Evolutionary conservation across 768 basidiomycete species (phyloP).

Genomic region (Trametes cinnabarina): DNA sequence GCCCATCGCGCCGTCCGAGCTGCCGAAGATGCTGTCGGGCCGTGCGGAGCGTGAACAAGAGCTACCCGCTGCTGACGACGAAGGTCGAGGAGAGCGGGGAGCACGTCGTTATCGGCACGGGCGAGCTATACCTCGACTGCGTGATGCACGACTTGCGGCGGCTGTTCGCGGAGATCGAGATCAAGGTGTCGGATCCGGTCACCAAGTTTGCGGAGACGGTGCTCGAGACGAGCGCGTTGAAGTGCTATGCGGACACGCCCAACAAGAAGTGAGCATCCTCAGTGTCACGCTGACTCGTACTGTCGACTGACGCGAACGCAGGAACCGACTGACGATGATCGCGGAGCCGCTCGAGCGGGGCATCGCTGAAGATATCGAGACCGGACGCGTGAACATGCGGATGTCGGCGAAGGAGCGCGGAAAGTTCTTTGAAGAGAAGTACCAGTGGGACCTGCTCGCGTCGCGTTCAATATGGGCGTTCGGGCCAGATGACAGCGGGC

Average conservation of each 20-base stretch:
- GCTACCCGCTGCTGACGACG: constrained; percentile 89
- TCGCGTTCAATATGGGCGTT: constrained; percentile 99
- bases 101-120: constrained; percentile 95
- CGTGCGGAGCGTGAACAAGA: constrained; percentile 96
- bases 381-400: constrained; percentile 88
- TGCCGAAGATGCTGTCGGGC: constrained; percentile 98
- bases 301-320: constrained; percentile 31
- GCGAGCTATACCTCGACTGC: constrained; percentile 94
- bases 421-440: constrained; percentile 93
- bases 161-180: constrained; percentile 96
- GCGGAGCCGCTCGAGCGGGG: constrained; percentile 96
- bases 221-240: constrained; percentile 93
- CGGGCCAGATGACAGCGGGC: constrained; percentile 93
- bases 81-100: constrained; percentile 99
- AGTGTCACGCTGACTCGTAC: neutral
- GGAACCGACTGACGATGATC: constrained; percentile 99
- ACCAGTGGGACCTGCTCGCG: constrained; percentile 97
- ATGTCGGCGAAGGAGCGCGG: constrained; percentile 96
- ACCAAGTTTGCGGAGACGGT: constrained; percentile 99
- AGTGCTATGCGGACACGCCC: constrained; percentile 98
- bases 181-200: constrained; percentile 99
- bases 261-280: constrained; percentile 85
- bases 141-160: constrained; percentile 93
- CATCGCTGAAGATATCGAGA: constrained; percentile 94
- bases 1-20: constrained; percentile 94